phyloP scores from a whole-genome alignment of 2,329 filamentous ascomycete species.

The Scorias spongiosa region DNA sequence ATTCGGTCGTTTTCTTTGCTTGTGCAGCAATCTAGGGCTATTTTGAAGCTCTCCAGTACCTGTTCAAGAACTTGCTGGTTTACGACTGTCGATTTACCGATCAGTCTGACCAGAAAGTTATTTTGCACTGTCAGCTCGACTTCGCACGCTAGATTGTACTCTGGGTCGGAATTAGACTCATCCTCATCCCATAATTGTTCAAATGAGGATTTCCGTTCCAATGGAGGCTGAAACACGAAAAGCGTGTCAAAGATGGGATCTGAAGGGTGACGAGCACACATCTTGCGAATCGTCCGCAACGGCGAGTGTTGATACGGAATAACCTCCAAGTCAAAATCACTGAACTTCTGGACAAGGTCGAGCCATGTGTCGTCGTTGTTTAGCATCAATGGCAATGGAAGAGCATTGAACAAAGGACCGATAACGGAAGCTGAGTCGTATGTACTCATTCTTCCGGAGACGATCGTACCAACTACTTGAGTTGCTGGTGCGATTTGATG shows the following conservation, averaged over 20 bases:
- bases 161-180: constrained; percentile 36
- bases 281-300: constrained; percentile 66
- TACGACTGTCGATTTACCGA: constrained; percentile 37
- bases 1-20: constrained; percentile 16
- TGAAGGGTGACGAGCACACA: constrained; percentile 43
- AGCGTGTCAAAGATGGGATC: constrained; percentile 59
- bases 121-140: constrained; percentile 39
- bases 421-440: constrained; percentile 48
- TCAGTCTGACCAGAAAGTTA: constrained; percentile 41
- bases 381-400: constrained; percentile 50
- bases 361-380: constrained; percentile 38
- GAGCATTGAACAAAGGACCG: constrained; percentile 80
- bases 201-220: not conserved
- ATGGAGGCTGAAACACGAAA: constrained; percentile 58
- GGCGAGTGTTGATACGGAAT: constrained; percentile 66
- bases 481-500: constrained; percentile 32
- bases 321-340: constrained; percentile 52
- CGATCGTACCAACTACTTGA: constrained; percentile 54
- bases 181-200: constrained; percentile 39
- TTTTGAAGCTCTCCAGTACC: constrained; percentile 30
- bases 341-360: constrained; percentile 46
- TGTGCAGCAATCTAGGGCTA: constrained; percentile 22
- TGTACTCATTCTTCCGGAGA: constrained; percentile 63
- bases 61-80: constrained; percentile 19
- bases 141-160: constrained; percentile 70